These are phyloP conservation scores for Avena atlantica DNA, from an alignment of 176 grass and related monocot species.

Conservation along the genomic window DNA sequence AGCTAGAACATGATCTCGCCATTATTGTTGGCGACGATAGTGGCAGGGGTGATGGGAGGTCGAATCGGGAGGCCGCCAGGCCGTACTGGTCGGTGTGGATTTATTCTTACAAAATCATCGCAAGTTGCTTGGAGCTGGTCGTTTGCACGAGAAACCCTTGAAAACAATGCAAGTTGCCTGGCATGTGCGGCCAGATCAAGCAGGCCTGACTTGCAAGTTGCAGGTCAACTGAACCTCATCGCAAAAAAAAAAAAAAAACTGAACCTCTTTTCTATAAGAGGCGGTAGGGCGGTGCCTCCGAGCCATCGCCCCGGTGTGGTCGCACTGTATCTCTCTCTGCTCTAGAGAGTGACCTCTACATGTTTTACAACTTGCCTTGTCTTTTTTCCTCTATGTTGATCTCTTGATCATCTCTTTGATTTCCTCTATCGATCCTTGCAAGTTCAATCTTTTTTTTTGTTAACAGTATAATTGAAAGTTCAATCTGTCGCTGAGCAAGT, in stretches of 20 bases:
- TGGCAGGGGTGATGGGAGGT: neutral
- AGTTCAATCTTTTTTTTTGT: neutral
- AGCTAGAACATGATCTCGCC: neutral
- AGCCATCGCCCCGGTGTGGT: slow-evolving; percentile 14
- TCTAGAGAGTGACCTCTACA: neutral
- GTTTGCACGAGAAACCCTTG: neutral
- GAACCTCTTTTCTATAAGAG: neutral
- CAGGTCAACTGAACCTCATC: slow-evolving; percentile 25
- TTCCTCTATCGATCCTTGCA: neutral
- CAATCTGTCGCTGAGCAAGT: neutral
- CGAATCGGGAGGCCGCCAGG: slow-evolving; percentile 10
- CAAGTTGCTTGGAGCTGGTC: slow-evolving; percentile 36
- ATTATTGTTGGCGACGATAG: neutral
- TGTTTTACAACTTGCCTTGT: neutral
- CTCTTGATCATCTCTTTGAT: neutral
- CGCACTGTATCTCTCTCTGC: neutral
- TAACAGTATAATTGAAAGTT: neutral
- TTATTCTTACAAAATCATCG: neutral
- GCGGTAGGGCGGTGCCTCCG: slow-evolving; percentile 5
- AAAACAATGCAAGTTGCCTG: neutral
- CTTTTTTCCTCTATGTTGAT: neutral
- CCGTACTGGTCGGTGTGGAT: slow-evolving; percentile 57
- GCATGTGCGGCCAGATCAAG: neutral
- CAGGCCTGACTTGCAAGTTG: neutral
- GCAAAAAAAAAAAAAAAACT: too few relatives aligned